Evolutionary conservation across 768 basidiomycete species (phyloP), one percentile per base, ranked within the genome.

Genomic region (Rhizopogon vesiculosus): DNA sequence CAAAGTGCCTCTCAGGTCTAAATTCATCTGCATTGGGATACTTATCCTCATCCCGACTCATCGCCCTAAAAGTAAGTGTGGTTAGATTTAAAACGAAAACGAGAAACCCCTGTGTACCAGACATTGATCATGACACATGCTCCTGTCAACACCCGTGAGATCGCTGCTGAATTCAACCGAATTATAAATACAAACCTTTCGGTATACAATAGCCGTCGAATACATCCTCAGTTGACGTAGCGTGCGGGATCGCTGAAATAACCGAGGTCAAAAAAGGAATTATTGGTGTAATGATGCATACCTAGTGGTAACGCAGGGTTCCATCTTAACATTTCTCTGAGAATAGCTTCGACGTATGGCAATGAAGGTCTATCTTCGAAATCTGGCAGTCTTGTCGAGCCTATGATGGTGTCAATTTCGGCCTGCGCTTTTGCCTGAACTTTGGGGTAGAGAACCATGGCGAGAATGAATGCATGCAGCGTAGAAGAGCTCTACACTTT

Each of bases 201-300:
- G 83, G 83, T 54, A 85, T 85, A 2, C 77, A 64, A 42, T 76
- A 77, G 12, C 74, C 73, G 38, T 72, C 65, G 52, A 77, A 79
- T 15, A 70, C 46, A 41, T 78, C 76, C 52, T 77, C 75, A 41
- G 69, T 63, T 0, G 72, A 74, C 2, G 64, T 44, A 40, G 51
- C 51, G 48, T 70, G 73, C 13, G 72, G 67, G 18, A 72, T 35
- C 16, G 59, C 71, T 66, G 38, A 19, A 35, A 25, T 12, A 39
- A 25, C 22, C 5, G 38, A 39, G 12, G 35, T 28, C 1, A 12
- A 12, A 25, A n/a, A 19, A 3, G 6, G 15, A 46, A 46, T 12
- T 31, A 10, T 18, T 46, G 45, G 9, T 16, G 28, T n/a, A 16
- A 28, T 38, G 43, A 33, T 18, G 51, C 60, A 9, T 45, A 65